phyloP scores from a whole-genome alignment of 306 rosid species.

The Hippophae tibetana region DNA sequence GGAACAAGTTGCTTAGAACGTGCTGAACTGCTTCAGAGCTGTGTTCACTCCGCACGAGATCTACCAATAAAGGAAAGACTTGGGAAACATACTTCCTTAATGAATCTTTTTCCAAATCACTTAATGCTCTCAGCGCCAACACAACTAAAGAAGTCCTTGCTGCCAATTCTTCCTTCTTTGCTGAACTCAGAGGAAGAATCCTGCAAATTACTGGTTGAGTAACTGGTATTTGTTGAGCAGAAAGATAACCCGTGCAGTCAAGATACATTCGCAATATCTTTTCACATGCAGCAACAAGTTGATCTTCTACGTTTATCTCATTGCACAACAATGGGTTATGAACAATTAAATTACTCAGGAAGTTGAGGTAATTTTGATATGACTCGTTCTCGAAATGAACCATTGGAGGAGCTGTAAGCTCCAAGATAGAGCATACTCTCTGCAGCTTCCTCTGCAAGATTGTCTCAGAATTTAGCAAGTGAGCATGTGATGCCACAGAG shows the following conservation, averaged over 20 bases:
- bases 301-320: constrained; percentile 52
- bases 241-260: constrained; percentile 46
- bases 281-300: constrained; percentile 58
- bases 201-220: constrained; percentile 34
- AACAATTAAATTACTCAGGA: constrained; percentile 40
- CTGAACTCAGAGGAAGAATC: constrained; percentile 66
- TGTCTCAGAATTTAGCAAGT: constrained; percentile 51
- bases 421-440: constrained; percentile 80
- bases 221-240: constrained; percentile 25
- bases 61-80: constrained; percentile 77
- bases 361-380: constrained; percentile 59
- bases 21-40: constrained; percentile 82
- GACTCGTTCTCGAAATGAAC: constrained; percentile 98
- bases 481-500: constrained; percentile 68
- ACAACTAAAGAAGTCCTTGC: constrained; percentile 66
- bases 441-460: constrained; percentile 68
- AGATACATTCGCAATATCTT: constrained; percentile 63
- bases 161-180: constrained; percentile 83
- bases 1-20: constrained; percentile 66
- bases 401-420: constrained; percentile 79
- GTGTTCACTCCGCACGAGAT: constrained; percentile 82
- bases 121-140: constrained; percentile 60
- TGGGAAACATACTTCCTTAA: constrained; percentile 54
- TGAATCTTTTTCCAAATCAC: constrained; percentile 44
- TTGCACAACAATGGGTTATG: constrained; percentile 21